These are phyloP conservation scores for Cladosporium sp. DNA, from an alignment of 2,329 filamentous ascomycete species.

Conservation along the genomic window DNA sequence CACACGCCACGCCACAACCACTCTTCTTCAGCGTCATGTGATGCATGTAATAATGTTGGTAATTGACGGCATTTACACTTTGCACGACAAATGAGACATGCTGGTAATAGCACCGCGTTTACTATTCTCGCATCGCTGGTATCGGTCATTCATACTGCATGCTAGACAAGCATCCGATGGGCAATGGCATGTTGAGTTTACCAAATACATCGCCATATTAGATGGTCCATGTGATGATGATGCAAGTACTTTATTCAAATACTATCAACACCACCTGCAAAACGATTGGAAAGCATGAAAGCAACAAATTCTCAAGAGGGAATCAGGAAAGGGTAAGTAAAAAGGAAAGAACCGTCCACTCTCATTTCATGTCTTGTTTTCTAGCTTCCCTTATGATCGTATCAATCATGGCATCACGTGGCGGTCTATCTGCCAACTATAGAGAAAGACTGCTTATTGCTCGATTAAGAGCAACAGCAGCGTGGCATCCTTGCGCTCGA, in stretches of 20 bases:
- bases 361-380: constrained; percentile 20
- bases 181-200: background rate
- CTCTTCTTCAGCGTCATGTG: constrained; percentile 7
- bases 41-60: background rate
- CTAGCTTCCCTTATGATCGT: constrained; percentile 17
- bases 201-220: background rate
- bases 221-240: background rate
- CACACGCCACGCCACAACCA: background rate
- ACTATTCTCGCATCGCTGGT: background rate
- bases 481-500: constrained; percentile 18
- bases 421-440: constrained; percentile 20
- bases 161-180: no score
- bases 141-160: background rate
- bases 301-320: background rate
- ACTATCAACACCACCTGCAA: background rate
- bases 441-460: constrained; percentile 11
- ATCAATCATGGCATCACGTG: constrained; percentile 19
- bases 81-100: background rate
- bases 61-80: background rate
- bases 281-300: background rate
- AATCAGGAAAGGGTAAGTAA: background rate
- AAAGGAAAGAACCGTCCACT: constrained; percentile 18
- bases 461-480: constrained; percentile 13
- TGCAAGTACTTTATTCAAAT: background rate
- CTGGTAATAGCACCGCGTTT: background rate